Percentiles rank a stretch among this genome's conserved stretches.
These are phyloP conservation scores for Yamadazyma buinensis DNA, from an alignment of 1,139 yeast genomes.

Conservation along the genomic window DNA sequence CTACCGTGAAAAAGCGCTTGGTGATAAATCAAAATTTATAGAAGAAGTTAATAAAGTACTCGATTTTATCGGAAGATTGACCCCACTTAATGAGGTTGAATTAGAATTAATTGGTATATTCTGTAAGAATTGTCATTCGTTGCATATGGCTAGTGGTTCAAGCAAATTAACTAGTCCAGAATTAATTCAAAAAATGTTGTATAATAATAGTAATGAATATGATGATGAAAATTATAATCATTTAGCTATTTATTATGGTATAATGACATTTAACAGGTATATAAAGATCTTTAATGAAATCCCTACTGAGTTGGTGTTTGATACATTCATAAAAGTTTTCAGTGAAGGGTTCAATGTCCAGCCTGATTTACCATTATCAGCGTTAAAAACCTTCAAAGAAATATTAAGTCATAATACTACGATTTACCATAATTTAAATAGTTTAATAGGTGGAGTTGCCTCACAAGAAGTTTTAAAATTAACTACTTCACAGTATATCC, in stretches of 20 bases:
- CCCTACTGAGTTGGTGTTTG: slow-evolving; percentile 22
- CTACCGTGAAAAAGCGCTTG: slow-evolving; percentile 53
- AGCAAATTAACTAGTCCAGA: slow-evolving; percentile 16
- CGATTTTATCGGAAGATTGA: slow-evolving; percentile 18
- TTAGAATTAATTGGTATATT: slow-evolving; percentile 45
- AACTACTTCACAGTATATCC: slow-evolving; percentile 69
- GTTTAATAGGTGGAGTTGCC: slow-evolving; percentile 72
- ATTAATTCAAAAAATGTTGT: slow-evolving; percentile 16
- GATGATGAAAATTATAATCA: slow-evolving; percentile 18
- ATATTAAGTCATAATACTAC: slow-evolving; percentile 26
- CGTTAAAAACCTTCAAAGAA: slow-evolving; percentile 22
- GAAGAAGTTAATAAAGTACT: slow-evolving; percentile 26
- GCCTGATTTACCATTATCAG: slow-evolving; percentile 12
- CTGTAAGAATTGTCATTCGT: slow-evolving; percentile 52
- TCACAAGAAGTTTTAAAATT: slow-evolving; percentile 71
- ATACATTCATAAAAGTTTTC: slow-evolving; percentile 18
- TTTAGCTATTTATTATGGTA: slow-evolving; percentile 33
- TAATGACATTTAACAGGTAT: slow-evolving; percentile 28
- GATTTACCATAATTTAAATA: slow-evolving; percentile 31
- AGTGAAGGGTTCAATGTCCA: slow-evolving; percentile 9
- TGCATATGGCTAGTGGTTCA: slow-evolving; percentile 37
- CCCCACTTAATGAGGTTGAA: slow-evolving; percentile 19
- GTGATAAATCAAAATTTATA: slow-evolving; percentile 45
- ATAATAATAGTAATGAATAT: slow-evolving; percentile 15
- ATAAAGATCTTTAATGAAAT: slow-evolving; percentile 13